phyloP scores from a whole-genome alignment of 352 stramenopile genomes.

The Globisporangium echinulatum region DNA sequence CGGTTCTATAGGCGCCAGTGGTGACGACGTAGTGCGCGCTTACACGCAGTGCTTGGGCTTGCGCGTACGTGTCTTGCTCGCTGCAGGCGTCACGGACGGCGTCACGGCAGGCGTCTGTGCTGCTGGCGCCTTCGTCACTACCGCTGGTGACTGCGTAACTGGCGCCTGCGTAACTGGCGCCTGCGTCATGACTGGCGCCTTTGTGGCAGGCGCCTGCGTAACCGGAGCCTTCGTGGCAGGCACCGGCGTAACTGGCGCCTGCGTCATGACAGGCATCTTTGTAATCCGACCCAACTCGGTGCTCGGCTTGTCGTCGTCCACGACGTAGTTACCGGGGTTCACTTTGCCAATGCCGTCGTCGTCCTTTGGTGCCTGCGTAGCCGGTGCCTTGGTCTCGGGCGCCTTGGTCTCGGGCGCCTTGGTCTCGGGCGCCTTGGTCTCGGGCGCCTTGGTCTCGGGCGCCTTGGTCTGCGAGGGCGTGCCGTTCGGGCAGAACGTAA shows the following conservation, averaged over 20 bases:
- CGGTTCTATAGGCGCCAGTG: not conserved
- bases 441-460: not conserved
- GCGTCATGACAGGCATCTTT: slow-evolving; percentile 1
- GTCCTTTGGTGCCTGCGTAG: slow-evolving; percentile 5
- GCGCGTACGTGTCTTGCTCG: slow-evolving; percentile 11
- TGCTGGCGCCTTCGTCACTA: not conserved
- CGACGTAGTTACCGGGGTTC: slow-evolving; percentile 11
- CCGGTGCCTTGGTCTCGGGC: slow-evolving; percentile 1
- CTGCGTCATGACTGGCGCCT: not conserved
- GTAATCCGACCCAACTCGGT: slow-evolving; percentile 7
- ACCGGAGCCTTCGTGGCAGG: not conserved
- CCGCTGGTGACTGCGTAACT: not conserved
- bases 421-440: not conserved
- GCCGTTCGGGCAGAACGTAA: slow-evolving; percentile 61
- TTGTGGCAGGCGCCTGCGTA: not conserved
- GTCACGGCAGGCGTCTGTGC: not conserved
- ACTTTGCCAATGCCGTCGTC: slow-evolving; percentile 11
- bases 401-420: slow-evolving; percentile 2
- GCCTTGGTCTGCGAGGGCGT: slow-evolving; percentile 4
- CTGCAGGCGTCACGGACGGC: slow-evolving; percentile 2
- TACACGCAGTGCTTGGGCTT: slow-evolving; percentile 23
- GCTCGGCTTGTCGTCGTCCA: slow-evolving; percentile 4
- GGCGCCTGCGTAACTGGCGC: not conserved
- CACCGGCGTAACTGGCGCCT: slow-evolving; percentile 1
- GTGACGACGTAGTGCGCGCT: not conserved